phyloP scores from a whole-genome alignment of 2,329 filamentous ascomycete genomes.

The Cercospora berteroae region DNA sequence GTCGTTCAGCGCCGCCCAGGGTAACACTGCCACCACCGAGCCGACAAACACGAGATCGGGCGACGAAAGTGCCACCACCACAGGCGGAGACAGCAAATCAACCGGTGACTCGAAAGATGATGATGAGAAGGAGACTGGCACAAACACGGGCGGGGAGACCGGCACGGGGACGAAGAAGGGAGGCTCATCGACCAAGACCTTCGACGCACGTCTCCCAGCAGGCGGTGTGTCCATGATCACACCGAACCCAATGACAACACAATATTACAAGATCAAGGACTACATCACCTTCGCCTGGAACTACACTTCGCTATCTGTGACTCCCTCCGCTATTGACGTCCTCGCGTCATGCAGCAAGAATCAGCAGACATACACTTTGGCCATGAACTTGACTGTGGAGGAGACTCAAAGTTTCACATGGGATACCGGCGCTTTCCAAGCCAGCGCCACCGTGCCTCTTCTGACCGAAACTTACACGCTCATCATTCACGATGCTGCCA shows the following conservation, averaged over 20 bases:
- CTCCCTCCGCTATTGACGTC: constrained; percentile 60
- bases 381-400: constrained; percentile 56
- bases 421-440: constrained; percentile 58
- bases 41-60: constrained; percentile 21
- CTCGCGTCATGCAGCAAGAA: constrained; percentile 61
- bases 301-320: constrained; percentile 62
- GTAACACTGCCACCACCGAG: constrained; percentile 31
- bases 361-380: constrained; percentile 60
- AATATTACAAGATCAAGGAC: constrained; percentile 65
- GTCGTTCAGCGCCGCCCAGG: constrained; percentile 24
- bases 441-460: constrained; percentile 51
- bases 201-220: constrained; percentile 54
- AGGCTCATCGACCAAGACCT: constrained; percentile 39
- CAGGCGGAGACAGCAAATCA: constrained; percentile 22
- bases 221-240: constrained; percentile 64
- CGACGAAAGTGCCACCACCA: constrained; percentile 20
- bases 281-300: constrained; percentile 66
- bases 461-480: constrained; percentile 62
- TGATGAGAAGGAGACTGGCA: constrained; percentile 20
- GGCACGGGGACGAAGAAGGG: constrained; percentile 24
- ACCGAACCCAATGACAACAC: constrained; percentile 50
- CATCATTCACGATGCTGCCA: constrained; percentile 59
- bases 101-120: constrained; percentile 18
- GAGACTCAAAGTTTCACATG: constrained; percentile 51
- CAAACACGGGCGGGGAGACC: constrained; percentile 26